Conservation (phyloP, 441 rosid genomes). For the Populus tomentosa region DNA sequence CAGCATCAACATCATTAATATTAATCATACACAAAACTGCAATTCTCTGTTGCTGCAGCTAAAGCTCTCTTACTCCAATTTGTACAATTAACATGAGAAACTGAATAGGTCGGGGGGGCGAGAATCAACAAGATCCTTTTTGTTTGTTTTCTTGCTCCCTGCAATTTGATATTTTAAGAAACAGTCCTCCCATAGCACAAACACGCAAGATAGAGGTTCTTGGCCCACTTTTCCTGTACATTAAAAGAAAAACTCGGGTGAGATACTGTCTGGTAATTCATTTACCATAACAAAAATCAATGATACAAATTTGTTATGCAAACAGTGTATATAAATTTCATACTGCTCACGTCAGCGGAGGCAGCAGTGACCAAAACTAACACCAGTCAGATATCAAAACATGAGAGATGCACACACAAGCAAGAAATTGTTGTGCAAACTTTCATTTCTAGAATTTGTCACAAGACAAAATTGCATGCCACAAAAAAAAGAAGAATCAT, state of each 20-base stretch:
- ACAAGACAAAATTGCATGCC: not conserved
- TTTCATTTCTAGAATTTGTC: not conserved
- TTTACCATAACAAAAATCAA: not conserved
- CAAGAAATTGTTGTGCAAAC: not conserved
- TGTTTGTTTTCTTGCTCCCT: conserved; percentile 6
- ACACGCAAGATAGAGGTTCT: conserved; percentile 91
- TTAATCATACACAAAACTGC: not conserved
- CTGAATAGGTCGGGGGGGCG: too few species aligned
- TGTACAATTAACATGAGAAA: conserved; percentile 17
- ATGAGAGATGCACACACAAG: not conserved
- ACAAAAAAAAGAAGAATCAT: not conserved
- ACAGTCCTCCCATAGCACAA: conserved; percentile 90
- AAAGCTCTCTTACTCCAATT: conserved; percentile 6
- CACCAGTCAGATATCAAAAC: not conserved
- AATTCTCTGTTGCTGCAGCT: conserved; percentile 2
- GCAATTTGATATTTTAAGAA: conserved; percentile 35
- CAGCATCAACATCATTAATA: not conserved
- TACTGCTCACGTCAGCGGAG: too few species aligned
- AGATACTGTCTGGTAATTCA: not conserved
- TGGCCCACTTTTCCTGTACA: conserved; percentile 88
- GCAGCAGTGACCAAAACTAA: not conserved
- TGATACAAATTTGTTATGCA: too few species aligned
- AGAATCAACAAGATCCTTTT: conserved; percentile 3
- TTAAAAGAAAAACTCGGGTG: not conserved
- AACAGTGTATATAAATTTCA: not conserved